Evolutionary conservation across 805 yeast species (phyloP).

Genomic region (Teunomyces tritomae): DNA sequence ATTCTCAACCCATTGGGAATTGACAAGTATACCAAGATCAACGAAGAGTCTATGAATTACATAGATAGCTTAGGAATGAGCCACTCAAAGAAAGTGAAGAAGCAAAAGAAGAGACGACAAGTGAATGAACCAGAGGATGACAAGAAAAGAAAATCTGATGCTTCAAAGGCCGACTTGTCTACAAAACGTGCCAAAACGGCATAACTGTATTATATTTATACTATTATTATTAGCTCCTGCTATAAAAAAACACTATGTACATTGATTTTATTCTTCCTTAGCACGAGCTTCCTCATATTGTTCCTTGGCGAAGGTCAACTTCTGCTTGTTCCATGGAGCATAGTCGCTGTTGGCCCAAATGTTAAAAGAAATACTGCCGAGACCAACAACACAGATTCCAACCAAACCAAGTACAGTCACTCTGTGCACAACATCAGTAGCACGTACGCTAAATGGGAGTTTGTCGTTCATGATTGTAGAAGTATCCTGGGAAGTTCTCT

Average conservation of each 20-base stretch:
- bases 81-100: constrained; percentile 17
- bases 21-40: constrained; percentile 7
- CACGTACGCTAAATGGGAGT: constrained; percentile 43
- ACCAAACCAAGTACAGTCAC: constrained; percentile 39
- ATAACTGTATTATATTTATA: constrained; percentile 1
- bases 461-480: constrained; percentile 13
- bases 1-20: constrained; percentile 23
- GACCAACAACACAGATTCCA: constrained; percentile 41
- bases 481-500: neutral
- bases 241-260: constrained; percentile 1
- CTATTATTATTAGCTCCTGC: neutral
- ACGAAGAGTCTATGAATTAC: neutral
- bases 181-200: constrained; percentile 1
- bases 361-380: constrained; percentile 39
- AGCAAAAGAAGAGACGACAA: constrained; percentile 5
- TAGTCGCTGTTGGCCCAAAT: constrained; percentile 43
- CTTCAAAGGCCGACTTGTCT: neutral
- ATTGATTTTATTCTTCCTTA: constrained; percentile 4
- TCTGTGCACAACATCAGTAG: constrained; percentile 44
- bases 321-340: constrained; percentile 39
- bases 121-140: neutral
- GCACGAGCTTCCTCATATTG: constrained; percentile 30
- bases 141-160: neutral
- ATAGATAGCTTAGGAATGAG: constrained; percentile 10
- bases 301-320: constrained; percentile 35